Percentiles rank a stretch among this genome's conserved stretches.
These are phyloP conservation scores for Triticum turgidum DNA, from an alignment of 176 grass and related monocot genomes.

Conservation along the genomic window DNA sequence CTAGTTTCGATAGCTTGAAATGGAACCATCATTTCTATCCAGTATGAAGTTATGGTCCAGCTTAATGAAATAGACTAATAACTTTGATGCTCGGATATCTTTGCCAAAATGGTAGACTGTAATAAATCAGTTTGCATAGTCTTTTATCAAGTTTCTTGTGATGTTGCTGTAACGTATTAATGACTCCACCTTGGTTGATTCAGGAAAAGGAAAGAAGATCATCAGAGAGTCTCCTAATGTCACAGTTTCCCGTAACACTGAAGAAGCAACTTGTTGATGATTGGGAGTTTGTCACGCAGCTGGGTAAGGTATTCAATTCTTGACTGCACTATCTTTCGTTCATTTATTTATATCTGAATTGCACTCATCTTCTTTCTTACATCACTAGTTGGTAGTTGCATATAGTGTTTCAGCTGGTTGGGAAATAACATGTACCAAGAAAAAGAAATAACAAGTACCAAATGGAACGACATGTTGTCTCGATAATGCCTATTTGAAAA, in stretches of 20 bases:
- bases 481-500: too few species aligned
- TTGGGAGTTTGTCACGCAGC: slow-evolving; percentile 83
- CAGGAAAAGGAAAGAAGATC: slow-evolving; percentile 80
- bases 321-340: slow-evolving; percentile 14
- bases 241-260: slow-evolving; percentile 81
- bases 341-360: not conserved
- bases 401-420: slow-evolving; percentile 12
- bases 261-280: slow-evolving; percentile 99
- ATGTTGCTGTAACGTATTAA: not conserved
- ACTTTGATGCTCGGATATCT: not conserved
- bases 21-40: not conserved
- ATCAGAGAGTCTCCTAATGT: slow-evolving; percentile 66
- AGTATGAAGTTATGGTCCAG: not conserved
- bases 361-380: not conserved
- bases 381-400: not conserved
- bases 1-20: not conserved
- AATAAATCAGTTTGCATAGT: not conserved
- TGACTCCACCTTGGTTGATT: slow-evolving; percentile 1
- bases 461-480: not conserved
- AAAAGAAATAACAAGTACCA: not conserved
- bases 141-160: not conserved
- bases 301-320: slow-evolving; percentile 83
- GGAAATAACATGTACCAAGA: not conserved
- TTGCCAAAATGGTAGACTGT: slow-evolving; percentile 14
- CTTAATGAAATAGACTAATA: not conserved